These are phyloP conservation scores for Penicillium pulvis DNA, from an alignment of 495 filamentous ascomycete species.

Conservation along the genomic window DNA sequence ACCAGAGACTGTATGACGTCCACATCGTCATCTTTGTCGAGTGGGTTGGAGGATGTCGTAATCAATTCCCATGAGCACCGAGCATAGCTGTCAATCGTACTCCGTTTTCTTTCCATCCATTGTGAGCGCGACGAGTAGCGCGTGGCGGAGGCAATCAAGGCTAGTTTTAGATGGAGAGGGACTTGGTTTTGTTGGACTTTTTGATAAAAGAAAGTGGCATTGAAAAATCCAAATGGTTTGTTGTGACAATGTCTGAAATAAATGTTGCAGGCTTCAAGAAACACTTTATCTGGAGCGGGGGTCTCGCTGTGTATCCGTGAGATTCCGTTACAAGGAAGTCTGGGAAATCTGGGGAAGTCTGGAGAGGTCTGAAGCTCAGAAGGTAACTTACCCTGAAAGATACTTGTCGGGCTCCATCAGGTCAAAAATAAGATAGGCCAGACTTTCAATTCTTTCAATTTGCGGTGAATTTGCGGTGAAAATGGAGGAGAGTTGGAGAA, in stretches of 20 bases:
- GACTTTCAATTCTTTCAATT: not conserved
- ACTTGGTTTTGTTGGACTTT: constrained; percentile 15
- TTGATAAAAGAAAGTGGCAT: constrained; percentile 25
- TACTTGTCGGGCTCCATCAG: not conserved
- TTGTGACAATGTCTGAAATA: constrained; percentile 36
- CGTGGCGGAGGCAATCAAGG: constrained; percentile 32
- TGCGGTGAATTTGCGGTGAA: not conserved
- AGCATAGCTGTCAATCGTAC: constrained; percentile 28
- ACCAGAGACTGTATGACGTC: constrained; percentile 30
- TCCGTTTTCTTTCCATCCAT: constrained; percentile 24
- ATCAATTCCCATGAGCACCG: constrained; percentile 31
- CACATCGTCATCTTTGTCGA: constrained; percentile 25
- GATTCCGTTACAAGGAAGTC: not conserved
- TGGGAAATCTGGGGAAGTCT: no score
- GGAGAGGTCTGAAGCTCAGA: no score
- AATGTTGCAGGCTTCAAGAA: constrained; percentile 27
- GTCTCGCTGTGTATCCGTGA: not conserved
- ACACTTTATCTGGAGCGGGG: constrained; percentile 21
- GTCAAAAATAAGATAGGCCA: not conserved
- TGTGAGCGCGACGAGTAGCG: constrained; percentile 27
- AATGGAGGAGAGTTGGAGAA: not conserved
- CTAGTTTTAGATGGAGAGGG: constrained; percentile 27
- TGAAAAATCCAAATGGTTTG: constrained; percentile 36
- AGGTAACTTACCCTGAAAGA: not conserved
- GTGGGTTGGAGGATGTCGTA: constrained; percentile 15